phyloP scores from a whole-genome alignment of 1,284 basidiomycete species.

The Vanrija humicola region DNA sequence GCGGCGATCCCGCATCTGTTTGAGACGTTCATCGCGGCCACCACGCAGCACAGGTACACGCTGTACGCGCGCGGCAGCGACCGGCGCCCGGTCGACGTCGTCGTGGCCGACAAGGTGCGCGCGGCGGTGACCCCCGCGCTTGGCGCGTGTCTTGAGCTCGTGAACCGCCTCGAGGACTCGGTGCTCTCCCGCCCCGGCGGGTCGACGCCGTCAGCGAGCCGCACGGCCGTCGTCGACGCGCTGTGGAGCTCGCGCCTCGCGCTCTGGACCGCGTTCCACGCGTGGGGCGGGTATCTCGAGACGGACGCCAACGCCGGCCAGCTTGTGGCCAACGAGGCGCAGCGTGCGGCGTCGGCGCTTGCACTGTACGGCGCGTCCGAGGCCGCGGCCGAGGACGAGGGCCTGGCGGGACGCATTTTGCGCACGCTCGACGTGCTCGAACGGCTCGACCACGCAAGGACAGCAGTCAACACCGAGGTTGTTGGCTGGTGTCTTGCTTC shows the following conservation, averaged over 20 bases:
- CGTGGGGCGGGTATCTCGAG: slow-evolving; percentile 46
- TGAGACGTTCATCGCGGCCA: slow-evolving; percentile 18
- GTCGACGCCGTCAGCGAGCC: background rate
- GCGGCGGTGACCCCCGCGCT: slow-evolving; percentile 25
- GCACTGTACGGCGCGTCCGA: slow-evolving; percentile 14
- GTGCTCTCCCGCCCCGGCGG: slow-evolving; percentile 3
- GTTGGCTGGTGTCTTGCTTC: slow-evolving; percentile 35
- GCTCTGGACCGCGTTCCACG: slow-evolving; percentile 29
- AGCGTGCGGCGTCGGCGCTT: slow-evolving; percentile 15
- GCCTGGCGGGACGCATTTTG: slow-evolving; percentile 14
- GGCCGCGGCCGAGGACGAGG: slow-evolving; percentile 11
- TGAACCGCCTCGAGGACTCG: slow-evolving; percentile 18
- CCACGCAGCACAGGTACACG: slow-evolving; percentile 24
- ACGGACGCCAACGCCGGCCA: slow-evolving; percentile 26
- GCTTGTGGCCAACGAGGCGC: slow-evolving; percentile 21
- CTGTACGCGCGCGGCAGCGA: slow-evolving; percentile 30
- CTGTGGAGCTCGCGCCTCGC: slow-evolving; percentile 16
- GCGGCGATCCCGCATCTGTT: slow-evolving; percentile 26
- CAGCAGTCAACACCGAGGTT: slow-evolving; percentile 21
- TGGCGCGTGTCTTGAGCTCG: slow-evolving; percentile 11
- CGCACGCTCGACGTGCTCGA: slow-evolving; percentile 23
- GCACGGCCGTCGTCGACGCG: background rate
- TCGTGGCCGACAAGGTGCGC: slow-evolving; percentile 33
- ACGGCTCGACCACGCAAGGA: slow-evolving; percentile 28
- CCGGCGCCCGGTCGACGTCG: slow-evolving; percentile 31